phyloP scores from a whole-genome alignment of 1,284 basidiomycete genomes.

The Tilletia setariae region DNA sequence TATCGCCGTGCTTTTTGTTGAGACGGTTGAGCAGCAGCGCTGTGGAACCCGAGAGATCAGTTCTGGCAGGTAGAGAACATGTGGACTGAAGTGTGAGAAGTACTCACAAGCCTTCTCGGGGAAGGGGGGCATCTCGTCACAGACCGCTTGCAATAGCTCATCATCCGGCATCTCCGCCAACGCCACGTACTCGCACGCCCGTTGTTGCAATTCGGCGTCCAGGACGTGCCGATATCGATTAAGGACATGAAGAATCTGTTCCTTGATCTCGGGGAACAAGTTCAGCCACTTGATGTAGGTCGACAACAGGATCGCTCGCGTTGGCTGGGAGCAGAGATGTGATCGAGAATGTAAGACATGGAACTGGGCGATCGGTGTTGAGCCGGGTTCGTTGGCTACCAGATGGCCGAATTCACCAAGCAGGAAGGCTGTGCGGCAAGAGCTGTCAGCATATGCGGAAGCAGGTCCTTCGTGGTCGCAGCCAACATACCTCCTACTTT shows the following conservation, averaged over 20 bases:
- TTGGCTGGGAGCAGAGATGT: conserved; percentile 87
- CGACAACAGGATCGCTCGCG: conserved; percentile 84
- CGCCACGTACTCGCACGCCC: conserved; percentile 67
- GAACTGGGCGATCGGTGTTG: conserved; percentile 92
- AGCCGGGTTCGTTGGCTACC: conserved; percentile 88
- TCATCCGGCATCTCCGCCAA: conserved; percentile 62
- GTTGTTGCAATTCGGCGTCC: conserved; percentile 96
- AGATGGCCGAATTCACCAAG: conserved; percentile 91
- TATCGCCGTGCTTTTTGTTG: conserved; percentile 79
- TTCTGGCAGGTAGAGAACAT: neutral
- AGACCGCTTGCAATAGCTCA: conserved; percentile 85
- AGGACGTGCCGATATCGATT: conserved; percentile 90
- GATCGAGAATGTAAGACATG: conserved; percentile 90
- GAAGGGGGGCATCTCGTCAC: conserved; percentile 99
- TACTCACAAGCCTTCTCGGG: conserved; percentile 78
- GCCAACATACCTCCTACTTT: conserved; percentile 71
- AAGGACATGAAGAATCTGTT: conserved; percentile 87
- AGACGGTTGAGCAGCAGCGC: conserved; percentile 72
- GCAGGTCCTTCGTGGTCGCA: neutral
- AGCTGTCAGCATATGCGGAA: neutral
- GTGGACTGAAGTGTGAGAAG: neutral
- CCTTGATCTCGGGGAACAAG: conserved; percentile 96
- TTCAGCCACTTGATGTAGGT: conserved; percentile 99
- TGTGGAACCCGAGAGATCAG: neutral
- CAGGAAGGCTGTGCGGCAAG: conserved; percentile 66